Base-by-base conservation (phyloP, 1,139 yeast genomes). In the Blastobotrys raffinosifermentans region DNA sequence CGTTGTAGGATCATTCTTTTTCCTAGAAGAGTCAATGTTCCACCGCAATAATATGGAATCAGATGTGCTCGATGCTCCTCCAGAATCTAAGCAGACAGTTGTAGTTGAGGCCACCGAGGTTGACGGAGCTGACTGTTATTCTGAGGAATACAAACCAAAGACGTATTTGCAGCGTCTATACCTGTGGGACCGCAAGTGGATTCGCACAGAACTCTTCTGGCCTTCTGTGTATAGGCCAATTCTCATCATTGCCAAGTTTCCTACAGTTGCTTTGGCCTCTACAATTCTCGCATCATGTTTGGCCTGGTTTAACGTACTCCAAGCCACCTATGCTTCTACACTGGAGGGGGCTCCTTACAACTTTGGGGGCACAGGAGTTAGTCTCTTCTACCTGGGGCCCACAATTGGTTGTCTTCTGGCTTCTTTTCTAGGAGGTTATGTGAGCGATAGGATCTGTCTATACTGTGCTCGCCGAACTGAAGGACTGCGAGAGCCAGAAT, bases 401-500 rank as follows among this genome's bases (percentile, higher is more conserved):
- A 64, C 80, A 36, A 72, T 81, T 33, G 93, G 93, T 2, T 80
- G 91, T 62, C 52, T 78, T 23, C 72, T 78, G 53, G 84, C 89
- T 1, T 93, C 93, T 39, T 60, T 72, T 14, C 47, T 79, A 26
- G 75, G 85, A 16, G 64, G 48, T 55, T 71, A 21, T 45, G 58
- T 30, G 56, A 70, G 34, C 49, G 93, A 84, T 57, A 67, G 69
- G 53, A 74, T 80, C 50, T 82, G 79, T 21, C 60, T 79, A 29
- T 73, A 78, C 77, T 55, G 81, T 57, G 85, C 94, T 16, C 75
- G 73, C 49, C 66, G 75, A 39, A 78, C 80, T 56, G 66, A 72
- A 38, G 94, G 93, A 36, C 59, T 80, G 23, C 69, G 72, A 46
- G 94, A 84, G 57, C 87, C 93, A 2, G 94, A 84, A 58, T 79